Evolutionary conservation across 2,329 filamentous ascomycete species (phyloP), one percentile per base, ranked within the genome.

Genomic region (Elsinoe ampelina): DNA sequence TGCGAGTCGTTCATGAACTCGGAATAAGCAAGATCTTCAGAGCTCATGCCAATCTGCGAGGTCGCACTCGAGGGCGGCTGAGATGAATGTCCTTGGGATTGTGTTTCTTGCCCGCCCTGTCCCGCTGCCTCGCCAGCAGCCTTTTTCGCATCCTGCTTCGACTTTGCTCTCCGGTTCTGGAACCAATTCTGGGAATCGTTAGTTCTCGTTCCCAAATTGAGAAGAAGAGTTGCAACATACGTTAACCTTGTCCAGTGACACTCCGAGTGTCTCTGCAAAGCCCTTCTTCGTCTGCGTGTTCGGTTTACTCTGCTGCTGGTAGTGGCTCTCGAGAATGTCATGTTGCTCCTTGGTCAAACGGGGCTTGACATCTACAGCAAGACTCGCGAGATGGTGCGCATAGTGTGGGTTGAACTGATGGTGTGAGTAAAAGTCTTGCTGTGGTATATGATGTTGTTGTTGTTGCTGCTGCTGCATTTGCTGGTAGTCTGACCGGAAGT

Each of bases 181-280:
- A 78, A 78, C 76, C 76, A 78, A 63, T 78, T 78, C 75, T 78
- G 61, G 57, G 15, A 15, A 35, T 22, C 42, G 62, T 74, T 67
- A 75, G 71, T 60, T 32, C 13, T 38, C 34, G 52, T 54, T 1
- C 17, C 19, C 7, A 32, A 3, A 13, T 10, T 15, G 35, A 19
- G 5, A 12, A 7, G 4, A 19, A 10, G 20, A 32, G 8, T 1
- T 11, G 20, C 19, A 8, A 73, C 75, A 67, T 64, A 77, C 75
- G 61, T 78, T 78, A 66, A 78, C 75, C 68, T 78, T 78, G 66
- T 78, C 76, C 57, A 78, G 66, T 35, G 76, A 74, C 26, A 78
- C 75, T 48, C 71, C 70, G 26, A 78, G 67, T 17, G 65, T 64
- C 58, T 75, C 71, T 41, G 76, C 75, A 59, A 77, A 77, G 42